Evolutionary conservation across 2,329 filamentous ascomycete genomes (phyloP).

Genomic region (Trichocomaceae sp.): DNA sequence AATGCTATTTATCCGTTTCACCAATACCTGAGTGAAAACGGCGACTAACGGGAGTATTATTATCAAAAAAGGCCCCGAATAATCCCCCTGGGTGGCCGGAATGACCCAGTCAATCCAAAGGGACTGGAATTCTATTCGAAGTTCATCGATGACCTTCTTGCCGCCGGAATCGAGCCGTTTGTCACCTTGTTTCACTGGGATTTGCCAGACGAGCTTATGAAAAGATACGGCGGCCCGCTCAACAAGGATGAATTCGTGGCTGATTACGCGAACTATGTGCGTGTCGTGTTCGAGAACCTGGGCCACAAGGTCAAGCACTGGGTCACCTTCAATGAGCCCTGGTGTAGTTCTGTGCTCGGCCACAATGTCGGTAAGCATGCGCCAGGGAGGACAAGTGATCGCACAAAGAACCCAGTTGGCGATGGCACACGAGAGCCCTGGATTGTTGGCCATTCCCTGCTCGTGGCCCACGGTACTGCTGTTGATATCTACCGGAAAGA

Average conservation of each 20-base stretch:
- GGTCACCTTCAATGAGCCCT: constrained; percentile 89
- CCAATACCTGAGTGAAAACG: no score
- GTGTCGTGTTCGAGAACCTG: constrained; percentile 66
- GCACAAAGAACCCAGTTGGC: constrained; percentile 61
- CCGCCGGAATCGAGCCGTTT: constrained; percentile 69
- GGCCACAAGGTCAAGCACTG: constrained; percentile 72
- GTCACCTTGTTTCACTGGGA: constrained; percentile 88
- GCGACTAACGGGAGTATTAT: neutral
- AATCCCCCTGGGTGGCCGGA: constrained; percentile 75
- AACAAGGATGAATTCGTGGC: constrained; percentile 76
- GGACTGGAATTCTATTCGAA: constrained; percentile 72
- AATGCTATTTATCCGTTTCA: neutral
- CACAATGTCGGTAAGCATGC: constrained; percentile 74
- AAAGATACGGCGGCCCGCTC: constrained; percentile 73
- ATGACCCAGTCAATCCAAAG: constrained; percentile 72
- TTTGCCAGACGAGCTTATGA: constrained; percentile 68
- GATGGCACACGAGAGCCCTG: constrained; percentile 73
- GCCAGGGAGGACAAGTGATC: constrained; percentile 73
- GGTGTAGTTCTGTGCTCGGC: constrained; percentile 74
- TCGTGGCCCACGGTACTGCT: constrained; percentile 71
- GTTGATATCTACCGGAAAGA: constrained; percentile 78
- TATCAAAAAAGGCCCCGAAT: constrained; percentile 53
- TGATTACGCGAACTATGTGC: constrained; percentile 74
- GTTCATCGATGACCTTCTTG: constrained; percentile 70
- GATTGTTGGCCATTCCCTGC: constrained; percentile 72